Evolutionary conservation across 2,329 filamentous ascomycete genomes (phyloP).

Genomic region (Hypoxylon sp.): DNA sequence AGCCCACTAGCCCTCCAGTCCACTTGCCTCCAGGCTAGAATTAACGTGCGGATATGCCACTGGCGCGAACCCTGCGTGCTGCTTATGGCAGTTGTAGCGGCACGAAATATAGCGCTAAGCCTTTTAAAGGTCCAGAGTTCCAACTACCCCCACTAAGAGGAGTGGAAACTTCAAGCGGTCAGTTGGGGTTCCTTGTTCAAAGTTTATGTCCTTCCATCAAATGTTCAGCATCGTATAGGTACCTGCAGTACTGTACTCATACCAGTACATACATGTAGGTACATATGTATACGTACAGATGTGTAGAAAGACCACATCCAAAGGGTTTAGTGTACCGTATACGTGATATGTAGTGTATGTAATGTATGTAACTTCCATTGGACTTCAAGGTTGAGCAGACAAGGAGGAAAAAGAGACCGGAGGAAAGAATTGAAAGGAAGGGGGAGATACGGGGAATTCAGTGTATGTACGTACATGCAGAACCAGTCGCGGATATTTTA

Average conservation of each 20-base stretch:
- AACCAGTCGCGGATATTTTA: constrained; percentile 39
- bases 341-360: constrained; percentile 1
- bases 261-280: constrained; percentile 9
- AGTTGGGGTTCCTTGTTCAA: constrained; percentile 47
- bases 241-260: no score
- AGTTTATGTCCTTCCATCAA: background rate
- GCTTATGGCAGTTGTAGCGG: constrained; percentile 40
- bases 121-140: constrained; percentile 32
- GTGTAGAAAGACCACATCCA: background rate
- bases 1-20: no score
- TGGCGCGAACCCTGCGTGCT: constrained; percentile 50
- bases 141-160: constrained; percentile 41
- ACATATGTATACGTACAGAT: constrained; percentile 1
- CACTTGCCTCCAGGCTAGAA: constrained; percentile 11
- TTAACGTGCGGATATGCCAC: constrained; percentile 45
- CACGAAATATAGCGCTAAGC: constrained; percentile 41
- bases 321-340: background rate
- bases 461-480: constrained; percentile 15
- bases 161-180: constrained; percentile 51
- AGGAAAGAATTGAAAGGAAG: background rate
- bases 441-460: constrained; percentile 10
- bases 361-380: constrained; percentile 6
- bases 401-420: constrained; percentile 4
- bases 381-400: constrained; percentile 2
- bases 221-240: background rate